Base-by-base conservation (phyloP, 305 asterid species). In the Fraxinus paxiana region DNA sequence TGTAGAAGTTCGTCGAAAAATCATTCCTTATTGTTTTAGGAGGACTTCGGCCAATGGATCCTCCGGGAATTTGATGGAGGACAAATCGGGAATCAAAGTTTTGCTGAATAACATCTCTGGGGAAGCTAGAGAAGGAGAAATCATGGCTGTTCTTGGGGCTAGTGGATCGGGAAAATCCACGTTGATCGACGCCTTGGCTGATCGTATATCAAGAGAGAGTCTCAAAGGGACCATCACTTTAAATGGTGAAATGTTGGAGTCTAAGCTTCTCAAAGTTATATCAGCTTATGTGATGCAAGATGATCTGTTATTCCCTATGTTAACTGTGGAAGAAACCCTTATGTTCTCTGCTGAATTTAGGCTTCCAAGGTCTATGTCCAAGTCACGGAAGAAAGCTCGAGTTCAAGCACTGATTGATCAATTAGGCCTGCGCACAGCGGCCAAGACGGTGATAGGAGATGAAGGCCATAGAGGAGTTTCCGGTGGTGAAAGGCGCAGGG, bases 261-360 rank as follows among this genome's bases (percentile, higher is more conserved):
- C 97, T 2, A 90, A 88, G 79, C 90, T 94, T 61, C 87, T 94
- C 5, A 91, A 94, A 75, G 91, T 91, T 6, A 92, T 94, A 15
- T 94, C 97, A 0, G 97, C 97, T 0, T 91, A 94, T 51, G 97
- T 92, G 13, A 94, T 91, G 97, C 97, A 94, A 77, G 97, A 94
- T 17, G 97, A 94, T 41, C 90, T 92, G 0, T 69, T 94, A 3
- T 92, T 90, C 38, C 95, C 98, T 6, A 93, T 92, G 96, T 70
- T 92, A 7, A 93, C 98, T 0, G 98, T 93, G 2, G 98, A 93
- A 81, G 97, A 92, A 72, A 92, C 97, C 31, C 91, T 92, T 0
- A 89, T 89, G 97, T 94, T 94, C 83, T 84, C 97, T 0, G 97
- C 97, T 0, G 97, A 94, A 63, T 92, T 94, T 84, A 67, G 97